Base-by-base conservation (phyloP, 768 basidiomycete species). In the Podaxis sp. region DNA sequence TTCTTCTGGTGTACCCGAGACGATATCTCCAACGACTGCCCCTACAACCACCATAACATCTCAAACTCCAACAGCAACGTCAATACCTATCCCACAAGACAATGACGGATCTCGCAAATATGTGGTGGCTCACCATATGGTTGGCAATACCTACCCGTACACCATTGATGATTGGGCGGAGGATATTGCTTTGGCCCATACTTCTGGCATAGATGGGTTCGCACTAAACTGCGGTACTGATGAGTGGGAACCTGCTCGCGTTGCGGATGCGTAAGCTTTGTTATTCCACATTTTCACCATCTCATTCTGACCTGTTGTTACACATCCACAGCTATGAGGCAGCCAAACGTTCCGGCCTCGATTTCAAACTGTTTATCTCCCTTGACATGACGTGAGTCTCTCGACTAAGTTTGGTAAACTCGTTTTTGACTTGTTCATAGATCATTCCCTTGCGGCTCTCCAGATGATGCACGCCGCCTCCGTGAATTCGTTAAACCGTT, bases 311-410 rank as follows among this genome's bases (percentile, higher is more conserved):
- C 60, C 49, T 28, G 24, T 52, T 64, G 60, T 66, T 24, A 40
- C 13, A 33, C 3, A 22, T 10, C 17, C 48, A 61, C 68, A 83
- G 86, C 13, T 91, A 85, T 69, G 69, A 78, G 49, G 85, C 87
- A 36, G 88, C 88, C 3, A 69, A 69, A 17, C 76, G 81, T 54
- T 80, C 80, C 26, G 80, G 78, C 17, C 76, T 82, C 10, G 76
- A 77, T 56, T 91, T 92, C 78, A 87, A 89, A 70, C 75, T 93
- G 55, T 92, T 91, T 74, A 68, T 93, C 63, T 91, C 88, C 13
- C 83, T 93, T 54, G 91, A 93, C 69, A 91, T 91, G 91, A 76
- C 85, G 86, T 89, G 67, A 67, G 80, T 81, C 58, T 24, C 13
- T 54, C 26, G 54, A 26, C 41, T 2, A 49, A 44, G 4, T 59